Evolutionary conservation across 768 basidiomycete species (phyloP).

Genomic region (Macrocybe gigantea): DNA sequence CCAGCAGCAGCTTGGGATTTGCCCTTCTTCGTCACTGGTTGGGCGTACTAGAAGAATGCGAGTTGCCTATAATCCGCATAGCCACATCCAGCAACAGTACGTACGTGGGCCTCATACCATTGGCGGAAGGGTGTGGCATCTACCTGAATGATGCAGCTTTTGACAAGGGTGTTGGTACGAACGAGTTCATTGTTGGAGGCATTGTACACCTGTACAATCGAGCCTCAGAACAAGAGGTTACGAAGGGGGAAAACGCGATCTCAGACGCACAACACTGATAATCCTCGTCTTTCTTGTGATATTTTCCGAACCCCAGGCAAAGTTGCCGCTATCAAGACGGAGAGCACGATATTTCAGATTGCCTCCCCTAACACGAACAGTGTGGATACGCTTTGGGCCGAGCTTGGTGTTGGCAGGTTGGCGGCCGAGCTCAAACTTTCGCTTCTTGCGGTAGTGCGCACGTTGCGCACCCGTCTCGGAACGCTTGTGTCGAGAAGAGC

Average conservation of each 20-base stretch:
- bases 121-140: slow-evolving; percentile 99
- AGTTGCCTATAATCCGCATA: slow-evolving; percentile 2
- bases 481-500: slow-evolving; percentile 96
- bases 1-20: slow-evolving; percentile 48
- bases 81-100: slow-evolving; percentile 24
- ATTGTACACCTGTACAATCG: slow-evolving; percentile 77
- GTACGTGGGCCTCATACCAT: slow-evolving; percentile 97
- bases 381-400: slow-evolving; percentile 91
- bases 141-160: slow-evolving; percentile 92
- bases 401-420: slow-evolving; percentile 98
- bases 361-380: slow-evolving; percentile 92
- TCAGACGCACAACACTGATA: slow-evolving; percentile 83
- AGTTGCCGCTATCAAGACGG: slow-evolving; percentile 95
- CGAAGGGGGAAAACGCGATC: slow-evolving; percentile 1
- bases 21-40: slow-evolving; percentile 89
- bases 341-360: slow-evolving; percentile 95
- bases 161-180: slow-evolving; percentile 98
- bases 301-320: slow-evolving; percentile 97
- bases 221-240: background rate
- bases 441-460: slow-evolving; percentile 98
- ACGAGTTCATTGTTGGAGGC: slow-evolving; percentile 99
- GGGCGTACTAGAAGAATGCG: slow-evolving; percentile 66
- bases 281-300: slow-evolving; percentile 93
- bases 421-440: slow-evolving; percentile 99
- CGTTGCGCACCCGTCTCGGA: slow-evolving; percentile 89